Percentiles rank a stretch among this genome's conserved stretches.
Conservation (phyloP, 1,284 basidiomycete species). For the Ceratobasidium sp. region DNA sequence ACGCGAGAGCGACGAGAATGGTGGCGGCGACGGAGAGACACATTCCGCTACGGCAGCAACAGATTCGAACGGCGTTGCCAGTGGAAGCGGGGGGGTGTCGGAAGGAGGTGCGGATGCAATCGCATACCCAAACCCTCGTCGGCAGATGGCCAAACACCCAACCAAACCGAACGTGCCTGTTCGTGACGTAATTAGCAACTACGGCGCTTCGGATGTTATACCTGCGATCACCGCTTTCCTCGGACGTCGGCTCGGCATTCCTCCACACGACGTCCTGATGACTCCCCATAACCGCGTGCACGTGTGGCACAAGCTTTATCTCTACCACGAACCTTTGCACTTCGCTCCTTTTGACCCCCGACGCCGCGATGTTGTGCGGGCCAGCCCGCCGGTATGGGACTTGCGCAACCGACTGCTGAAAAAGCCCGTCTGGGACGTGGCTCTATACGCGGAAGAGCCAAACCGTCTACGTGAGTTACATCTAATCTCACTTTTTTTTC, state of each 20-base stretch:
- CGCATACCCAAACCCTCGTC: constrained; percentile 1
- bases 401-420: neutral
- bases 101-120: neutral
- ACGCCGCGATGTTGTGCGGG: neutral
- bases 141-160: neutral
- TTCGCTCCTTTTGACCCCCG: constrained; percentile 17
- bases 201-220: neutral
- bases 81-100: neutral
- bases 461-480: neutral
- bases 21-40: neutral
- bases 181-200: neutral
- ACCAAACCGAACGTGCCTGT: neutral
- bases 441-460: neutral
- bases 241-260: neutral
- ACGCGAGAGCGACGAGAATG: neutral
- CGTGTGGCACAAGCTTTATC: constrained; percentile 28
- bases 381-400: neutral
- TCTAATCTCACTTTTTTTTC: neutral
- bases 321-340: neutral
- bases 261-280: neutral
- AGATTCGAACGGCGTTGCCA: too few relatives aligned
- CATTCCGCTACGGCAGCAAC: too few relatives aligned
- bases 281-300: neutral
- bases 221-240: neutral
- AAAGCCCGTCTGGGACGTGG: constrained; percentile 9